Evolutionary conservation across 2,329 filamentous ascomycete genomes (phyloP), one percentile per base, ranked within the genome.

Genomic region (Colletotrichum sp.): DNA sequence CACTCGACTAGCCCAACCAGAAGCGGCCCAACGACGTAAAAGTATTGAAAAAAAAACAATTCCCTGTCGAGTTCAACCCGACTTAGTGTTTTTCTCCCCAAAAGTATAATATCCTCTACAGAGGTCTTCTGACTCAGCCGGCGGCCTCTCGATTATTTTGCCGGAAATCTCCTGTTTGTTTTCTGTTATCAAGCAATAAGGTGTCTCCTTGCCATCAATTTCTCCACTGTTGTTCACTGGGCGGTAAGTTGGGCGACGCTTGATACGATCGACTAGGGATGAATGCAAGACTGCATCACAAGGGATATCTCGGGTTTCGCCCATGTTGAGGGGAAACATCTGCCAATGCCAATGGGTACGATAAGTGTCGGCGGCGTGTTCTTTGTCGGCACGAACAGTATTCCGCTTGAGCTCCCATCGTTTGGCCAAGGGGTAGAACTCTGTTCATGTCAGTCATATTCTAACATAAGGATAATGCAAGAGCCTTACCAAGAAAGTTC

Each of bases 401-500:
- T 60, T 9, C 3, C 26, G 21, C 28, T 32, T 60, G 21, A 87
- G 79, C 49, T 87, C 86, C 84, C 84, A 86, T 8, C 86, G 84
- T 1, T 83, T 84, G 44, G 87, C 81, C 67, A 85, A 77, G 0
- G 86, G 86, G n/a, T 44, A 63, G 18, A 32, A 52, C 4, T 73
- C 71, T 73, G 28, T 52, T 52, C n/a, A 5, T 52, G 44, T 52
- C 44, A 52, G 44, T 21, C 44, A 21, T 52, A 21, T 0, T 7
- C 44, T 52, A 21, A 52, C 10, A 21, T 0, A 5, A 21, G 10
- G 10, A 52, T 52, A 5, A 52, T 13, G n/a, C n/a, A 52, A 8
- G 44, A 21, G n/a, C 10, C 44, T 52, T 2, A 87, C 85, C 86
- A 81, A 87, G 82, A 32, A 86, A 83, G 52, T 85, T 86, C 86